Evolutionary conservation across 2,329 filamentous ascomycete species (phyloP).

Genomic region (Trichoderma endophyticum): DNA sequence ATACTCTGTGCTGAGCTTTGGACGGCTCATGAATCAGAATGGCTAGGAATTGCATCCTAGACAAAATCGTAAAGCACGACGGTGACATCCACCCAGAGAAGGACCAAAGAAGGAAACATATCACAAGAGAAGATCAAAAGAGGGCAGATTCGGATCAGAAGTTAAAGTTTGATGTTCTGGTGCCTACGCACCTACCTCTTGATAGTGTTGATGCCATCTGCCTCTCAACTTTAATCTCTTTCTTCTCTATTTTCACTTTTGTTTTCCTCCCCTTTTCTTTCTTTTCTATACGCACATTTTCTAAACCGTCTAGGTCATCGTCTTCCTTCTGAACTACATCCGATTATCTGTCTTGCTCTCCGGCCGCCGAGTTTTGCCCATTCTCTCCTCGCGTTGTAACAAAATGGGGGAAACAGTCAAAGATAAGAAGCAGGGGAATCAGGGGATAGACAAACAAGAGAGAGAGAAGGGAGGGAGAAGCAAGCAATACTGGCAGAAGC

Average conservation of each 20-base stretch:
- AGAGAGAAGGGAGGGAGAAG: background rate
- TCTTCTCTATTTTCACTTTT: background rate
- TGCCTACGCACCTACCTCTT: background rate
- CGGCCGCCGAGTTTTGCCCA: background rate
- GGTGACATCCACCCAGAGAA: background rate
- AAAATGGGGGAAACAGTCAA: background rate
- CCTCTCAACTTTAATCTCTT: background rate
- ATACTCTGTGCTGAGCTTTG: background rate
- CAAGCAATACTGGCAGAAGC: no score
- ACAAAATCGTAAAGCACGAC: background rate
- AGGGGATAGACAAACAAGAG: background rate
- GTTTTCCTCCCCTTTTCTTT: background rate
- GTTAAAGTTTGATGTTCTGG: background rate
- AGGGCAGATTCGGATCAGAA: background rate
- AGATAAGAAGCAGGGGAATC: background rate
- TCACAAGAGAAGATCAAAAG: background rate
- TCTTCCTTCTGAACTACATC: background rate
- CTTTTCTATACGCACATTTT: background rate
- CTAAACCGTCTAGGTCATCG: background rate
- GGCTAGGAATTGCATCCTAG: background rate
- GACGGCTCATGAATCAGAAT: background rate
- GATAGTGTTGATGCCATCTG: background rate
- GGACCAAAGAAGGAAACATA: background rate
- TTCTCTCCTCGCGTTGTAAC: background rate
- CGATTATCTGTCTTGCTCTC: background rate